These are phyloP conservation scores for Sclerotinia sclerotiorum DNA, from an alignment of 2,329 filamentous ascomycete genomes.

Conservation along the genomic window DNA sequence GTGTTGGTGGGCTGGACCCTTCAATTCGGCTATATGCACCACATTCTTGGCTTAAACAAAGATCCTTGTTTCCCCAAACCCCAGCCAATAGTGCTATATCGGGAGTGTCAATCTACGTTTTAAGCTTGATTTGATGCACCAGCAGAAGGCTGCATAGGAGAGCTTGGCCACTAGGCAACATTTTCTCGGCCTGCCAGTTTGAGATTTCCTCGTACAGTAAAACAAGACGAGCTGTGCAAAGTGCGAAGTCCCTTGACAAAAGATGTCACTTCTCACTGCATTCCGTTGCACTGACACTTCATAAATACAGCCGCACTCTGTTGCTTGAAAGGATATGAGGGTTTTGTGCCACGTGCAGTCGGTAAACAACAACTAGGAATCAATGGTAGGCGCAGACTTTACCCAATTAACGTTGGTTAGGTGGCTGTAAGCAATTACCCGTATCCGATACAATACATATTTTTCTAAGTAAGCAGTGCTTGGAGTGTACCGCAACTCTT, in stretches of 20 bases:
- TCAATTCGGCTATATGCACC: constrained; percentile 9
- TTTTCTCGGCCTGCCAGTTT: not conserved
- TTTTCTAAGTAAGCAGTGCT: constrained; percentile 6
- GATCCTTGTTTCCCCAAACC: not conserved
- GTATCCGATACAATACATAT: constrained; percentile 11
- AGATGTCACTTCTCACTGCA: constrained; percentile 4
- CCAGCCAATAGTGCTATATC: not conserved
- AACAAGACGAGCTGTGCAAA: not conserved
- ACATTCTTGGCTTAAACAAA: not conserved
- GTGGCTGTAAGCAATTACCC: not conserved
- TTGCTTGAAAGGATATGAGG: not conserved
- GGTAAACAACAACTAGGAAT: not conserved
- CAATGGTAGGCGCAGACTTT: too few relatives aligned
- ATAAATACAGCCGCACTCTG: not conserved
- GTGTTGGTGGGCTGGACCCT: not conserved
- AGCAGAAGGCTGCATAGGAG: not conserved
- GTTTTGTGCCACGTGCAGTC: not conserved
- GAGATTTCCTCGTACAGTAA: not conserved
- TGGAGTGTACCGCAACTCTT: not conserved
- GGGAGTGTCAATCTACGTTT: not conserved
- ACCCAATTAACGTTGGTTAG: not conserved
- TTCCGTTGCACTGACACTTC: not conserved
- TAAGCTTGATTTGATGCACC: not conserved
- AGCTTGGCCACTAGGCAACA: constrained; percentile 6
- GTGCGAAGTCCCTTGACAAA: not conserved